Conservation (phyloP, 1,284 basidiomycete species). For the Boletus sp. region DNA sequence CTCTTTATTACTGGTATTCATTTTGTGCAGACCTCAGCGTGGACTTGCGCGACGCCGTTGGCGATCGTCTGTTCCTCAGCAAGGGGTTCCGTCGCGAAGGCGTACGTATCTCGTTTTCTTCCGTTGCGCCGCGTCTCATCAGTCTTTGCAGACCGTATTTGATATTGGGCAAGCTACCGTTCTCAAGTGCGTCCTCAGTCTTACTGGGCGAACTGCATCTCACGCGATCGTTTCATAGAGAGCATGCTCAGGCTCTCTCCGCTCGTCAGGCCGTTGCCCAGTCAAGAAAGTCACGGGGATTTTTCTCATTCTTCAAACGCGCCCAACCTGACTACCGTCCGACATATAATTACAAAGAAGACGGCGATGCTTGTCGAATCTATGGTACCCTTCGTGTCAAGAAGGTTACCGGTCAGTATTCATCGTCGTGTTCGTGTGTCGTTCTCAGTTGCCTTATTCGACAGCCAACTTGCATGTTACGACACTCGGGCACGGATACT, state of each 20-base stretch:
- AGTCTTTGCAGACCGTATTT: slow-evolving; percentile 63
- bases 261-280: slow-evolving; percentile 66
- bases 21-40: slow-evolving; percentile 66
- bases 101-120: slow-evolving; percentile 39
- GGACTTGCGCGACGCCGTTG: slow-evolving; percentile 88
- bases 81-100: slow-evolving; percentile 85
- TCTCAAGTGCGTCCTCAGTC: slow-evolving; percentile 49
- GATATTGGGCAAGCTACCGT: slow-evolving; percentile 78
- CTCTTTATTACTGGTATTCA: background rate
- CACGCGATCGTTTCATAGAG: slow-evolving; percentile 33
- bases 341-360: slow-evolving; percentile 64
- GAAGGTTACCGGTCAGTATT: slow-evolving; percentile 72
- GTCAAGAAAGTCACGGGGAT: slow-evolving; percentile 66
- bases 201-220: background rate
- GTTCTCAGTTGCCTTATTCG: background rate
- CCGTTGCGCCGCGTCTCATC: slow-evolving; percentile 3
- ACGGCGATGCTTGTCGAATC: slow-evolving; percentile 77
- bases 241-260: slow-evolving; percentile 61
- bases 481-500: slow-evolving; percentile 91
- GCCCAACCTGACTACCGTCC: slow-evolving; percentile 53
- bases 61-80: slow-evolving; percentile 85
- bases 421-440: background rate
- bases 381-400: slow-evolving; percentile 85
- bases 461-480: slow-evolving; percentile 85
- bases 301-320: slow-evolving; percentile 55